phyloP scores from a whole-genome alignment of 1,284 basidiomycete genomes.

The Sphaerobolus stellatus region DNA sequence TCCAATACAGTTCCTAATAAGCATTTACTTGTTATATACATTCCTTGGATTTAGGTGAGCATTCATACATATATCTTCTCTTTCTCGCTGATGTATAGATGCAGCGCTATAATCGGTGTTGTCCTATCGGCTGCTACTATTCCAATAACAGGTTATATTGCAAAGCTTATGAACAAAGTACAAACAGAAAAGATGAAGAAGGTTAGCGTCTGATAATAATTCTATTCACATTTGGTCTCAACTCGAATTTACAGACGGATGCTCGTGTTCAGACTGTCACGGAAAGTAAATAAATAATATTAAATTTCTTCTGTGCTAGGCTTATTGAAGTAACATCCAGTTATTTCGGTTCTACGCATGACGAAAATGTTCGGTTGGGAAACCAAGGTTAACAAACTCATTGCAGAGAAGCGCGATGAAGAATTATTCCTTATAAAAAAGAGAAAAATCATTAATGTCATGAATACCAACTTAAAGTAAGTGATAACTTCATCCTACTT shows the following conservation, averaged over 20 bases:
- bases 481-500: not conserved
- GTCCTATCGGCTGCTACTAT: constrained; percentile 36
- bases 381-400: constrained; percentile 10
- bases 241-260: constrained; percentile 16
- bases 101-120: constrained; percentile 51
- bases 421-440: constrained; percentile 29
- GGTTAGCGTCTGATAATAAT: not conserved
- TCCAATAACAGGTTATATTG: constrained; percentile 36
- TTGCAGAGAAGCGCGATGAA: constrained; percentile 17
- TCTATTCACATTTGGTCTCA: not conserved
- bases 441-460: constrained; percentile 15
- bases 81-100: too few relatives aligned
- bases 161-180: constrained; percentile 21
- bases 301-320: too few relatives aligned
- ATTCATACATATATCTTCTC: constrained; percentile 5
- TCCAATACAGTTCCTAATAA: constrained; percentile 38
- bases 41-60: constrained; percentile 49
- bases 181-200: constrained; percentile 29
- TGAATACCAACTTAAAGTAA: constrained; percentile 1
- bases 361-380: constrained; percentile 20
- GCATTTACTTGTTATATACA: constrained; percentile 43
- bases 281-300: constrained; percentile 19
- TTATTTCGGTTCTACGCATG: constrained; percentile 19
- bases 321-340: too few relatives aligned
- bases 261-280: constrained; percentile 15